phyloP scores from a whole-genome alignment of 768 basidiomycete genomes.

The Suillus hirtellus region DNA sequence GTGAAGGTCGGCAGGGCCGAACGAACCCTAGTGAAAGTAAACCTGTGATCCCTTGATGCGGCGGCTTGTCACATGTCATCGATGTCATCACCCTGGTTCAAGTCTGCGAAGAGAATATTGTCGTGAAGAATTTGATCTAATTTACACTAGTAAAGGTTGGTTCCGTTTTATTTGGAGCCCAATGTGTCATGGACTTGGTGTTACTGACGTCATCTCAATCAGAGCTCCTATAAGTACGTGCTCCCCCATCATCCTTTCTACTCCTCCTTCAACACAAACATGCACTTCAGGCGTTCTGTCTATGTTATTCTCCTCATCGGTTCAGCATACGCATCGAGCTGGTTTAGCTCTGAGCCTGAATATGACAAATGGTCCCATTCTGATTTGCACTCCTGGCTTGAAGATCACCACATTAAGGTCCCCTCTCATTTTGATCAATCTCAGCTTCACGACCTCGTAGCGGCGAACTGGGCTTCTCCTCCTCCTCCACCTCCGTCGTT shows the following conservation, averaged over 20 bases:
- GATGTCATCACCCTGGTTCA: too few species aligned
- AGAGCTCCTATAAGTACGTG: conserved; percentile 15
- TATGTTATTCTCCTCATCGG: conserved; percentile 35
- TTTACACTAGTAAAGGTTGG: not conserved
- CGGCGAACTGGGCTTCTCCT: conserved; percentile 54
- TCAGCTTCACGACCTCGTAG: conserved; percentile 50
- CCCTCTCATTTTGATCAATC: conserved; percentile 45
- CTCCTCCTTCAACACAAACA: conserved; percentile 11
- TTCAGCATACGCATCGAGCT: conserved; percentile 46
- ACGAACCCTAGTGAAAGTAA: too few species aligned
- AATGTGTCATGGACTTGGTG: conserved; percentile 10
- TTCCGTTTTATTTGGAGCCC: not conserved
- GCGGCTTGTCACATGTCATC: too few species aligned
- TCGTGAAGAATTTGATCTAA: too few species aligned
- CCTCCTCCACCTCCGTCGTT: conserved; percentile 34
- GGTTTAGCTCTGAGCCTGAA: conserved; percentile 48
- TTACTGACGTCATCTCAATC: conserved; percentile 30
- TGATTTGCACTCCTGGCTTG: conserved; percentile 69
- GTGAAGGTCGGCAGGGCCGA: too few species aligned
- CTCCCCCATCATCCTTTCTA: not conserved
- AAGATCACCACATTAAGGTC: conserved; percentile 59
- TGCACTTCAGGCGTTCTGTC: conserved; percentile 20
- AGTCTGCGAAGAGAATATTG: too few species aligned
- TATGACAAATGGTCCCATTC: conserved; percentile 59
- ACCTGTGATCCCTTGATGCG: too few species aligned